phyloP scores from a whole-genome alignment of 2,329 filamentous ascomycete species.

The Fusarium scirpi region DNA sequence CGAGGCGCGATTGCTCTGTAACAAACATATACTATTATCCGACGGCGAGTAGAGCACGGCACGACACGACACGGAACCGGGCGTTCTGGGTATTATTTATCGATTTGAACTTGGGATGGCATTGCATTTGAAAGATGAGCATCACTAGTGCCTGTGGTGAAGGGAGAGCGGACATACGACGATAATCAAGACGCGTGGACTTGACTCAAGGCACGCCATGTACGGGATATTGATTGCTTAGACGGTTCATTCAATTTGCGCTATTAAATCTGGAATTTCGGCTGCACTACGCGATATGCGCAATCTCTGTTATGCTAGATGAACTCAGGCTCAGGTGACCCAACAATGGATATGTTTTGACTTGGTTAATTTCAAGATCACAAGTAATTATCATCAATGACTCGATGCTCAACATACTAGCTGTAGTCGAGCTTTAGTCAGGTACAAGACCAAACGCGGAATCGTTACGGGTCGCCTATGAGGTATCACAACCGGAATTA shows the following conservation, averaged over 20 bases:
- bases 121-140: slow-evolving; percentile 43
- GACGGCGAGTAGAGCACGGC: slow-evolving; percentile 35
- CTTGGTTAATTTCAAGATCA: neutral
- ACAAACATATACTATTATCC: slow-evolving; percentile 37
- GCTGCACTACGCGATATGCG: neutral
- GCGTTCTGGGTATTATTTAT: slow-evolving; percentile 46
- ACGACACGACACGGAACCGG: slow-evolving; percentile 43
- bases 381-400: neutral
- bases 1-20: slow-evolving; percentile 84
- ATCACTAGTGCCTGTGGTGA: slow-evolving; percentile 13
- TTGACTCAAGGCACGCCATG: slow-evolving; percentile 23
- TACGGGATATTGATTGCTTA: slow-evolving; percentile 44
- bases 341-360: neutral
- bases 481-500: neutral
- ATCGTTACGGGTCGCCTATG: neutral
- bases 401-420: neutral
- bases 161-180: slow-evolving; percentile 14
- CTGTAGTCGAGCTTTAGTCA: neutral
- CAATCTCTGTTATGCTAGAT: neutral
- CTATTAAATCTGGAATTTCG: neutral
- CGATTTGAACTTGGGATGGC: slow-evolving; percentile 45
- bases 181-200: slow-evolving; percentile 34
- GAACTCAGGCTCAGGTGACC: neutral
- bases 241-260: slow-evolving; percentile 33
- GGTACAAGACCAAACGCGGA: neutral